Evolutionary conservation across 2,329 filamentous ascomycete genomes (phyloP), one percentile per base, ranked within the genome.

Genomic region (Fusarium acutatum): DNA sequence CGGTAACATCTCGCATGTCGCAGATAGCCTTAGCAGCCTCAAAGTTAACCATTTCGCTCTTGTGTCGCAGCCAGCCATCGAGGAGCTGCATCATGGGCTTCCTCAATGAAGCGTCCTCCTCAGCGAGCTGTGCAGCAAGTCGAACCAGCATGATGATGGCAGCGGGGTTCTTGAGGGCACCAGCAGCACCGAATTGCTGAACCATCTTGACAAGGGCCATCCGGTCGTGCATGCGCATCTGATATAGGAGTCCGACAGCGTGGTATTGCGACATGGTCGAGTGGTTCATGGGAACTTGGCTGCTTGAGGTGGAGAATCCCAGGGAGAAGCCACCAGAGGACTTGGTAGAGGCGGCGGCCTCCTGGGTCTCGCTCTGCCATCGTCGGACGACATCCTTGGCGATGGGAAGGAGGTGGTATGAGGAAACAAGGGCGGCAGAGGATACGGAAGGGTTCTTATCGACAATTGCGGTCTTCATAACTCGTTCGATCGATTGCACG

Each of bases 131-230:
- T 46, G 96, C 94, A 38, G 96, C 96, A 74, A 99, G 86, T 76
- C 96, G 90, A 62, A 99, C 96, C 34, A 99, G 88, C 90, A 99
- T 92, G 57, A 99, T 91, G 66, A 95, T 92, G 38, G 95, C 96
- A 68, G 96, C 94, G 26, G 96, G 95, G 83, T 94, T 98, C 90
- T 98, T 98, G 71, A 98, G 92, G 17, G 94, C 94, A 66, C 96
- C 96, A 22, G 95, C 90, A 60, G 92, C 92, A 59, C 95, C 95
- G 81, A 98, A 98, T 83, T 99, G 96, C 86, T 99, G 96, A n/a
- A 99, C 96, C 96, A 99, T 98, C 89, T 99, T 99, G 69, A 98
- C 96, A 78, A 99, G 86, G 28, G 96, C 95, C 96, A 99, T 99
- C 79, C 96, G 91, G 83, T 99, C 96, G 82, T 98, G 95, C 79